Percentiles rank a stretch among this genome's conserved stretches.
Conservation (phyloP, 495 filamentous ascomycete species). For the Penicillium antarcticum region DNA sequence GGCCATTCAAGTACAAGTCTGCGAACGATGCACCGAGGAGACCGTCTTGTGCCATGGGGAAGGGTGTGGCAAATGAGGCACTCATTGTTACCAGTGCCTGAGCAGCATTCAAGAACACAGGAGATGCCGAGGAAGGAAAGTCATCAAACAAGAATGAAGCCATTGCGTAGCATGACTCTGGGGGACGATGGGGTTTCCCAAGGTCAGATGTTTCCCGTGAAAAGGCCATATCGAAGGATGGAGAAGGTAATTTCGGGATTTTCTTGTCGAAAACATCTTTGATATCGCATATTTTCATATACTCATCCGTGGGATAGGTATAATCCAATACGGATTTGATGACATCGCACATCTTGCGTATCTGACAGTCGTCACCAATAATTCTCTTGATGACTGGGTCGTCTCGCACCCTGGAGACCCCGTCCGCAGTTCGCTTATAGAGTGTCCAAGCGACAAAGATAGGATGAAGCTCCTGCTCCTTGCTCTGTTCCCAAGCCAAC, state of each 20-base stretch:
- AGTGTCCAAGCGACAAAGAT: conserved; percentile 13
- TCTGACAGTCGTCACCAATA: neutral
- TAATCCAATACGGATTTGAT: conserved; percentile 3
- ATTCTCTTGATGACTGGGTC: conserved; percentile 2
- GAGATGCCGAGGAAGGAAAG: neutral
- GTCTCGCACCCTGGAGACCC: conserved; percentile 1
- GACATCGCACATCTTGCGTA: neutral
- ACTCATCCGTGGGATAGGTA: neutral
- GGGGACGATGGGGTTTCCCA: neutral
- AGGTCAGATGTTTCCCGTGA: neutral
- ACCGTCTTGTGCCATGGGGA: too few species aligned
- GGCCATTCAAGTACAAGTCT: too few species aligned
- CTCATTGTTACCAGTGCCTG: too few species aligned
- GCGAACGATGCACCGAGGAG: too few species aligned
- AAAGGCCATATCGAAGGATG: conserved; percentile 1
- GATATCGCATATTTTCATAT: neutral
- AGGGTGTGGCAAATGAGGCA: too few species aligned
- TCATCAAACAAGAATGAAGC: neutral
- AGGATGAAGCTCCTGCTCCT: neutral
- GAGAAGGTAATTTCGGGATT: conserved; percentile 1
- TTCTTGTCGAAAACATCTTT: neutral
- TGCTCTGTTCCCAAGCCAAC: neutral
- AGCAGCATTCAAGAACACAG: too few species aligned
- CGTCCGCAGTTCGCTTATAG: conserved; percentile 11
- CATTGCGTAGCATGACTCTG: neutral